These are phyloP conservation scores for Stephanodiscus minutulus DNA, from an alignment of 108 stramenopile genomes.

Conservation along the genomic window DNA sequence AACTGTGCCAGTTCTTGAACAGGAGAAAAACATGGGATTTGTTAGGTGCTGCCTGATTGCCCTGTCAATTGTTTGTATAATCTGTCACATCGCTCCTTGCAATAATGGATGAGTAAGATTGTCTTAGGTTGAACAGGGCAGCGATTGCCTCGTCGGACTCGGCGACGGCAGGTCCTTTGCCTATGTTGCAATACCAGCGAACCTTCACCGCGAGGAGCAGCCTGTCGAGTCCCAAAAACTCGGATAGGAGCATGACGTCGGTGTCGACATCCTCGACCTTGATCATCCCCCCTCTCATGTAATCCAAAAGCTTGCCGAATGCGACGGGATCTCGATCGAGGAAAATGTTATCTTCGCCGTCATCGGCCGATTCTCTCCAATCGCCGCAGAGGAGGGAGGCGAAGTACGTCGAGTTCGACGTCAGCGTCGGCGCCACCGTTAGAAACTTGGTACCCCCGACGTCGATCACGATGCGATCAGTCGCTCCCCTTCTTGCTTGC, in stretches of 20 bases:
- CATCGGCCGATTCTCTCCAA: neutral
- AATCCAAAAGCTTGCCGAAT: slow-evolving; percentile 16
- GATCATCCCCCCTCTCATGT: slow-evolving; percentile 19
- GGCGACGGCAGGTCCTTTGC: neutral
- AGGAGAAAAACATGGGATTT: too few relatives aligned
- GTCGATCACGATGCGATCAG: too few relatives aligned
- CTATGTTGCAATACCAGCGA: slow-evolving; percentile 14
- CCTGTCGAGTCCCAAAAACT: slow-evolving; percentile 10
- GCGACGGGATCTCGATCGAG: slow-evolving; percentile 27
- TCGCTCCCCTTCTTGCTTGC: too few relatives aligned
- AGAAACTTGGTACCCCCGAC: too few relatives aligned
- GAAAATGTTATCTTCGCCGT: slow-evolving; percentile 1
- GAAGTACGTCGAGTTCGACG: slow-evolving; percentile 18
- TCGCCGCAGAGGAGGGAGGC: slow-evolving; percentile 10
- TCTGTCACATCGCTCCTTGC: too few relatives aligned
- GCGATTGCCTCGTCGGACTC: slow-evolving; percentile 1
- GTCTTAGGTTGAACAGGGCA: slow-evolving; percentile 18
- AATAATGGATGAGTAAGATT: too few relatives aligned
- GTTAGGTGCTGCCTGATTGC: too few relatives aligned
- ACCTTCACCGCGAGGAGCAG: slow-evolving; percentile 11
- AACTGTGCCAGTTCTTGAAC: too few relatives aligned
- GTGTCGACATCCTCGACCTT: slow-evolving; percentile 3
- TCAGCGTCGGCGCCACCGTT: too few relatives aligned
- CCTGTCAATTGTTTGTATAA: too few relatives aligned
- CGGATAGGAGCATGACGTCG: slow-evolving; percentile 4